Conservation (phyloP, 164 flowering plant species). For the Piper longum region DNA sequence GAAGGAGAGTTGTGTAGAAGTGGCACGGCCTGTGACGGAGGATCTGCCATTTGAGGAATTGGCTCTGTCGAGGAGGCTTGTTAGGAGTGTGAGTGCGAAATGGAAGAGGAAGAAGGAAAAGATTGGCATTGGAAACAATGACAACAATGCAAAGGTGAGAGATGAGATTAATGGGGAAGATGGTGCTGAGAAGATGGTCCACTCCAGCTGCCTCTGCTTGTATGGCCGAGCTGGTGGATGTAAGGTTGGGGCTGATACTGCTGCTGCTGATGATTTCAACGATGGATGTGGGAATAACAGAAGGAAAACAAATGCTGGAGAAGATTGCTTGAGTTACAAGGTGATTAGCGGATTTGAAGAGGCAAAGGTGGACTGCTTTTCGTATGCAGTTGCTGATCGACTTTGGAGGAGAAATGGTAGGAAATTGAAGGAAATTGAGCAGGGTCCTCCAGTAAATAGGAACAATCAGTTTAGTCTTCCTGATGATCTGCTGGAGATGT, state of each 20-base stretch:
- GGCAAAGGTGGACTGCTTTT: constrained; percentile 61
- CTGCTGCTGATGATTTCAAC: constrained; percentile 38
- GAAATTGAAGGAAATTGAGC: constrained; percentile 28
- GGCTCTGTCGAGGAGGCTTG: constrained; percentile 56
- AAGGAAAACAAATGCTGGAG: constrained; percentile 58
- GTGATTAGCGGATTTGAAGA: constrained; percentile 47
- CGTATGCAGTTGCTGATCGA: constrained; percentile 48
- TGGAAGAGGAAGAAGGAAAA: constrained; percentile 34
- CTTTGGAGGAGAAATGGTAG: constrained; percentile 53
- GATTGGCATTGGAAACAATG: background rate
- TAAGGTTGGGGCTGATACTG: constrained; percentile 71
- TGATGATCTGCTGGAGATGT: constrained; percentile 86
- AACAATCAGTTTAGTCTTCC: constrained; percentile 47
- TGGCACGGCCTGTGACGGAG: constrained; percentile 15
- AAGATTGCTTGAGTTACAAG: constrained; percentile 41
- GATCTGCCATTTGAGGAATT: constrained; percentile 44
- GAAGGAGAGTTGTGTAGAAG: constrained; percentile 10
- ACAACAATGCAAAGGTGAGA: constrained; percentile 4
- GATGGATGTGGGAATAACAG: constrained; percentile 30
- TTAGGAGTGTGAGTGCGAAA: constrained; percentile 58
- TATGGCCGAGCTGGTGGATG: constrained; percentile 83
- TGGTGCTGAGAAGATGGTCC: constrained; percentile 29
- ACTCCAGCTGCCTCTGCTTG: constrained; percentile 56
- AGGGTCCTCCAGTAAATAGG: constrained; percentile 16
- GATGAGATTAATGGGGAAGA: constrained; percentile 37